Evolutionary conservation across 805 yeast species (phyloP).

Genomic region (Starmerella stigmatis): DNA sequence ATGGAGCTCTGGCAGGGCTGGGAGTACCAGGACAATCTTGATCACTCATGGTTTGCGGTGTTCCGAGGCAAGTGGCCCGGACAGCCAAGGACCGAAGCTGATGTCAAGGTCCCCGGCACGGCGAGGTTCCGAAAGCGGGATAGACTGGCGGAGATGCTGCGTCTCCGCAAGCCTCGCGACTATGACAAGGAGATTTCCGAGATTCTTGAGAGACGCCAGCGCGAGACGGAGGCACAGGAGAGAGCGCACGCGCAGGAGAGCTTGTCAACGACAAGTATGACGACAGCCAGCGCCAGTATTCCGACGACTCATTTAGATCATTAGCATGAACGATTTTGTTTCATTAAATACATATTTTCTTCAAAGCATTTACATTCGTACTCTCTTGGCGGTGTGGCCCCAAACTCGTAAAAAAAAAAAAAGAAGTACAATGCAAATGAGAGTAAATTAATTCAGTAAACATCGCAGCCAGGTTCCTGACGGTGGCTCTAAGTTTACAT

Average conservation of each 20-base stretch:
- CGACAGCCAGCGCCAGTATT: no score
- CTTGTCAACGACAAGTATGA: no score
- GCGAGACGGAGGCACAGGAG: constrained; percentile 22
- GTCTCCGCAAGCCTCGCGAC: constrained; percentile 26
- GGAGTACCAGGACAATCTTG: constrained; percentile 39
- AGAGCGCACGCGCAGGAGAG: not conserved
- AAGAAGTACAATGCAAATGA: no score
- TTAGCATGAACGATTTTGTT: no score
- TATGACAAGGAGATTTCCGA: constrained; percentile 32
- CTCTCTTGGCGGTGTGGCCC: no score
- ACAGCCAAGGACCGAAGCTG: constrained; percentile 11
- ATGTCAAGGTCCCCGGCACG: not conserved
- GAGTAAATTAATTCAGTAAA: no score
- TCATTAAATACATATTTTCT: no score
- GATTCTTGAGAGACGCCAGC: constrained; percentile 32
- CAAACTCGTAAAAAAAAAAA: no score
- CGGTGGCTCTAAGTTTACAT: no score
- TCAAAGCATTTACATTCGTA: no score
- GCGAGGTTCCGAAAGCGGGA: constrained; percentile 17
- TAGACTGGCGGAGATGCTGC: constrained; percentile 25
- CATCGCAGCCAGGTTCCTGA: no score
- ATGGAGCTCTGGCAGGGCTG: constrained; percentile 57
- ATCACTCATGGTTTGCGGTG: constrained; percentile 62
- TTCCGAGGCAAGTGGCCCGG: constrained; percentile 30
- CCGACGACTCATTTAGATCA: no score